Conservation (phyloP, 2,329 filamentous ascomycete genomes). For the Massarina eburnea region DNA sequence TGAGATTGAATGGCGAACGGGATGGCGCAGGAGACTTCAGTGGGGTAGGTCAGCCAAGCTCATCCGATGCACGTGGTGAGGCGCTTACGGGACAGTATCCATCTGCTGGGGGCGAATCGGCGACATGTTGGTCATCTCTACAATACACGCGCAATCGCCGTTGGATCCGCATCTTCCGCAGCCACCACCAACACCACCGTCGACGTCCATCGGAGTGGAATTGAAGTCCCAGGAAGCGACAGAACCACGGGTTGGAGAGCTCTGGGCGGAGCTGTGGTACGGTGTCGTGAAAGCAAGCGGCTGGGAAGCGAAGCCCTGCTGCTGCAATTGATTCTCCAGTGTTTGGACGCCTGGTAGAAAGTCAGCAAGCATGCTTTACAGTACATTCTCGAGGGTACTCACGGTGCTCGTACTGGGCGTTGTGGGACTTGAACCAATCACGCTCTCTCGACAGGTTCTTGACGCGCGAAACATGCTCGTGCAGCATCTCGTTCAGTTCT, state of each 20-base stretch:
- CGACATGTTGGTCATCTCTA: constrained; percentile 26
- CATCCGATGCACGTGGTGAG: neutral
- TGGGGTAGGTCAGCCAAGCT: neutral
- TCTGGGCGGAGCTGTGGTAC: constrained; percentile 15
- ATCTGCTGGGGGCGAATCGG: constrained; percentile 19
- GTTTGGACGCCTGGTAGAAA: too few species aligned
- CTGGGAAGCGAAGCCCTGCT: constrained; percentile 3
- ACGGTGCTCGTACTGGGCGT: too few species aligned
- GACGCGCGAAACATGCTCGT: constrained; percentile 11
- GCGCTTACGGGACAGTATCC: constrained; percentile 19
- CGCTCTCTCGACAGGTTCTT: constrained; percentile 19
- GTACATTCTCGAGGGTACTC: too few species aligned
- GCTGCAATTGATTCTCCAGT: constrained; percentile 9
- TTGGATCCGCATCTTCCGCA: constrained; percentile 32
- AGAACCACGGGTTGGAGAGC: constrained; percentile 15
- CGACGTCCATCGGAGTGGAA: constrained; percentile 11
- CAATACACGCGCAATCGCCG: constrained; percentile 37
- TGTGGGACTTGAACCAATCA: constrained; percentile 1
- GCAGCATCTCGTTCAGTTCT: constrained; percentile 8
- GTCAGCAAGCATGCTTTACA: too few species aligned
- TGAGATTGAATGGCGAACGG: constrained; percentile 5
- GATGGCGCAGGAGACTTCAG: neutral
- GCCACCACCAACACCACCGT: constrained; percentile 16
- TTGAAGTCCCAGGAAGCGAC: constrained; percentile 16
- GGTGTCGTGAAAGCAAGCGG: neutral